phyloP scores from a whole-genome alignment of 371 early-diverging fungal species.

The Funneliformis caledonium region DNA sequence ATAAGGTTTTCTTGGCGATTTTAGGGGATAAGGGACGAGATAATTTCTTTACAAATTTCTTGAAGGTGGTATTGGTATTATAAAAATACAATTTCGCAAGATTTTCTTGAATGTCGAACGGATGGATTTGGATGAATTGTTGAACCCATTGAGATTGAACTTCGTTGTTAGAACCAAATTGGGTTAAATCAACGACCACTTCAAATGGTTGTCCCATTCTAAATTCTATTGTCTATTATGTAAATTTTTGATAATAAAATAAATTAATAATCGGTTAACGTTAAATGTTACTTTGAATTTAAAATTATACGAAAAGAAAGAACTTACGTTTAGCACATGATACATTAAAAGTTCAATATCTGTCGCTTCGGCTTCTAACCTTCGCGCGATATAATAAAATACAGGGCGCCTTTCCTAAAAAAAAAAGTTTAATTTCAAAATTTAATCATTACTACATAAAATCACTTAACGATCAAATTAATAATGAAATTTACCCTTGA shows the following conservation, averaged over 20 bases:
- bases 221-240: slow-evolving; percentile 57
- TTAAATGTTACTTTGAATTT: background rate
- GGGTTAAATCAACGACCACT: slow-evolving; percentile 81
- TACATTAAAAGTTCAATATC: slow-evolving; percentile 85
- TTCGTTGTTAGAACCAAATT: slow-evolving; percentile 80
- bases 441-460: background rate
- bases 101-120: slow-evolving; percentile 60
- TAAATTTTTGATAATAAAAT: background rate
- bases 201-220: slow-evolving; percentile 69
- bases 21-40: slow-evolving; percentile 63
- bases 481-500: slow-evolving; percentile 55
- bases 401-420: slow-evolving; percentile 65
- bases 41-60: slow-evolving; percentile 68
- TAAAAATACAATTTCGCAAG: slow-evolving; percentile 66
- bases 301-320: background rate
- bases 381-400: slow-evolving; percentile 82
- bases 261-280: background rate
- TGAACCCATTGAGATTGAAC: slow-evolving; percentile 76
- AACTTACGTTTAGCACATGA: slow-evolving; percentile 68
- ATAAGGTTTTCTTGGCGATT: slow-evolving; percentile 66
- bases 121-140: slow-evolving; percentile 76
- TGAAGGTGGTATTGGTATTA: slow-evolving; percentile 81
- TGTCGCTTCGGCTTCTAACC: slow-evolving; percentile 73
- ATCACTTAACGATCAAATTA: background rate
- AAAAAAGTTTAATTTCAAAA: background rate